Percentiles rank a stretch among this genome's conserved stretches.
Evolutionary conservation across 352 stramenopile genomes (phyloP).

Genomic region (Pythium pyrilobum): DNA sequence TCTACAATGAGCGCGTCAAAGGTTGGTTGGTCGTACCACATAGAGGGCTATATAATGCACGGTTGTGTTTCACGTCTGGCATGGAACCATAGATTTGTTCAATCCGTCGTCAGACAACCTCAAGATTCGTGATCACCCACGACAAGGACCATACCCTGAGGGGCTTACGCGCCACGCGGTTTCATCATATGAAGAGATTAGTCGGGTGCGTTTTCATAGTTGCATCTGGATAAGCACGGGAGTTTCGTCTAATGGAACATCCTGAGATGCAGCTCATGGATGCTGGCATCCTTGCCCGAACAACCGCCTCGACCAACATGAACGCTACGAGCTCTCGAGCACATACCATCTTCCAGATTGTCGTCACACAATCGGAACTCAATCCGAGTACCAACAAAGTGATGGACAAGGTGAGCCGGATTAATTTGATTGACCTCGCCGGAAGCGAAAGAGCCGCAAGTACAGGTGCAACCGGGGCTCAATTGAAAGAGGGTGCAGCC

Average conservation of each 20-base stretch:
- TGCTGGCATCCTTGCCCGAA: slow-evolving; percentile 71
- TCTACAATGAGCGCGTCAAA: slow-evolving; percentile 89
- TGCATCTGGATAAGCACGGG: too few species aligned
- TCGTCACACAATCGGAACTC: slow-evolving; percentile 72
- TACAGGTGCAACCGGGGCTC: slow-evolving; percentile 81
- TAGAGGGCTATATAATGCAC: background rate
- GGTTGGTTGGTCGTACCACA: slow-evolving; percentile 18
- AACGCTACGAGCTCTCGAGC: slow-evolving; percentile 80
- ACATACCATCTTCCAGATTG: slow-evolving; percentile 84
- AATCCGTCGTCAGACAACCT: slow-evolving; percentile 79
- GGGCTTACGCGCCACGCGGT: slow-evolving; percentile 75
- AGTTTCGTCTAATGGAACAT: background rate
- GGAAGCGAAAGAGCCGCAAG: slow-evolving; percentile 87
- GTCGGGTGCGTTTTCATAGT: slow-evolving; percentile 32
- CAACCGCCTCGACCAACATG: slow-evolving; percentile 84
- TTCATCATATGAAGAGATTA: slow-evolving; percentile 80
- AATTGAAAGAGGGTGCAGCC: slow-evolving; percentile 91
- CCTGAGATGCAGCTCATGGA: slow-evolving; percentile 83
- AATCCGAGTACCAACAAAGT: slow-evolving; percentile 68
- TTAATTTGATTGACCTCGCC: slow-evolving; percentile 92
- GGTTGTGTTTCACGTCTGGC: too few species aligned
- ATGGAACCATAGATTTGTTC: slow-evolving; percentile 85
- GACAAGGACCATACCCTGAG: slow-evolving; percentile 79
- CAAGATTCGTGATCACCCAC: slow-evolving; percentile 85
- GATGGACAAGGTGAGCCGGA: slow-evolving; percentile 80